phyloP scores from a whole-genome alignment of 495 filamentous ascomycete species.

The Aspergillus leporis region DNA sequence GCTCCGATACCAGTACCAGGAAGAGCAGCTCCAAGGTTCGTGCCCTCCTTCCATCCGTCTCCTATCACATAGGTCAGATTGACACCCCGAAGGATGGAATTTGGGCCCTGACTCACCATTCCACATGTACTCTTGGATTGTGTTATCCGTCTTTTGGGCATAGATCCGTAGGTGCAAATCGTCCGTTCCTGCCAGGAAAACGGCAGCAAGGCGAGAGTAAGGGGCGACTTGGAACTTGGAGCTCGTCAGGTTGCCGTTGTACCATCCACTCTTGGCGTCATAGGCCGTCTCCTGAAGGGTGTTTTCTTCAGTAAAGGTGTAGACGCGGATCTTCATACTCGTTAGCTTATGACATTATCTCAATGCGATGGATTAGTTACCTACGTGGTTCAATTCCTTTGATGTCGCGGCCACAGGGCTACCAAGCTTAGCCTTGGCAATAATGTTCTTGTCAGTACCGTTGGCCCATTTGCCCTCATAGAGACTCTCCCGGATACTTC shows the following conservation, averaged over 20 bases:
- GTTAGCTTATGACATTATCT: neutral
- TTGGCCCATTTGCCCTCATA: slow-evolving; percentile 17
- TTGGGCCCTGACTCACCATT: neutral
- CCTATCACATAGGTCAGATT: slow-evolving; percentile 4
- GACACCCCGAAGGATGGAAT: neutral
- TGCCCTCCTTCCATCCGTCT: slow-evolving; percentile 17
- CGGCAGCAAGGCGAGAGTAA: slow-evolving; percentile 14
- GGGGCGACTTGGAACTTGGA: slow-evolving; percentile 15
- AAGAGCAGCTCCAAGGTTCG: slow-evolving; percentile 17
- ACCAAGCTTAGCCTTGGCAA: slow-evolving; percentile 13
- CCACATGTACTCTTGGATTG: slow-evolving; percentile 20
- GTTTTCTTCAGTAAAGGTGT: slow-evolving; percentile 13
- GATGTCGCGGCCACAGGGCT: slow-evolving; percentile 16
- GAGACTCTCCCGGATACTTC: slow-evolving; percentile 12
- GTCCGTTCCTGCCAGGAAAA: slow-evolving; percentile 11
- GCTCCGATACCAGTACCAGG: slow-evolving; percentile 17
- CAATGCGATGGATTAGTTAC: neutral
- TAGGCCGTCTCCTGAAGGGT: slow-evolving; percentile 12
- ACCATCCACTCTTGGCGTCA: slow-evolving; percentile 13
- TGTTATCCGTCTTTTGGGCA: slow-evolving; percentile 19
- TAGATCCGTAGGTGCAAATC: slow-evolving; percentile 14
- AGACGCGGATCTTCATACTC: slow-evolving; percentile 14
- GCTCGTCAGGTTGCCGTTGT: slow-evolving; percentile 11
- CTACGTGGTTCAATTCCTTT: slow-evolving; percentile 8
- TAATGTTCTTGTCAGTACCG: slow-evolving; percentile 15